Percentiles rank a stretch among this genome's conserved stretches.
phyloP scores from a whole-genome alignment of 2,329 filamentous ascomycete species.

The Neopestalotiopsis clavispora region DNA sequence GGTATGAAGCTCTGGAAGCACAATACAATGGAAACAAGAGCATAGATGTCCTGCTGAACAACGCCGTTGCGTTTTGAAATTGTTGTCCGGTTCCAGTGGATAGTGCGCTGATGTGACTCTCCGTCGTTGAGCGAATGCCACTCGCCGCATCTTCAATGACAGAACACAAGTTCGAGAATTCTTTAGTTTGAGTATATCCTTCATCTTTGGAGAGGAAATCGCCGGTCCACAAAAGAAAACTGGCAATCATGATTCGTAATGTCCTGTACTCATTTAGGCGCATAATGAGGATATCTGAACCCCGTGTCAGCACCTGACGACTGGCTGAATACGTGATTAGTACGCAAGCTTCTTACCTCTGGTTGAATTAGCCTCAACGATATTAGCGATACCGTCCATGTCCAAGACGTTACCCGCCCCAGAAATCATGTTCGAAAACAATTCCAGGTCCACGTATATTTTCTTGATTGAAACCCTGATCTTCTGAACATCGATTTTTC shows the following conservation, averaged over 20 bases:
- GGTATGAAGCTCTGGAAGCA: background rate
- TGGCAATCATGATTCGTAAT: background rate
- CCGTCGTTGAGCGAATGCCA: background rate
- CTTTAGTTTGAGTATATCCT: background rate
- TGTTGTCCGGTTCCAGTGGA: background rate
- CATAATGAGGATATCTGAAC: background rate
- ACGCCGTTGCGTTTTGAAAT: background rate
- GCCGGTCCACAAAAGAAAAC: background rate
- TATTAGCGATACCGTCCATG: background rate
- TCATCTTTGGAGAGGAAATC: background rate
- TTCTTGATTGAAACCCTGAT: background rate
- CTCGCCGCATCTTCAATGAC: background rate
- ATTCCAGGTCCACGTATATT: background rate
- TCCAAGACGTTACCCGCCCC: rapidly evolving
- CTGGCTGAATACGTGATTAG: background rate
- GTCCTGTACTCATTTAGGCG: background rate
- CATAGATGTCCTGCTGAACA: background rate
- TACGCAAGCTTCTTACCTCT: background rate
- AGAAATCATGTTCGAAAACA: background rate
- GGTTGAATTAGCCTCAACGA: background rate
- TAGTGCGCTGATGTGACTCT: too few species aligned
- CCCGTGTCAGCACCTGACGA: too few species aligned
- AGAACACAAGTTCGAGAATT: background rate
- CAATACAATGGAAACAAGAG: background rate
- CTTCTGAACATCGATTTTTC: background rate